Percentiles rank a stretch among this genome's conserved stretches.
Conservation (phyloP, 1,284 basidiomycete genomes). For the Ganoderma lingzhi region DNA sequence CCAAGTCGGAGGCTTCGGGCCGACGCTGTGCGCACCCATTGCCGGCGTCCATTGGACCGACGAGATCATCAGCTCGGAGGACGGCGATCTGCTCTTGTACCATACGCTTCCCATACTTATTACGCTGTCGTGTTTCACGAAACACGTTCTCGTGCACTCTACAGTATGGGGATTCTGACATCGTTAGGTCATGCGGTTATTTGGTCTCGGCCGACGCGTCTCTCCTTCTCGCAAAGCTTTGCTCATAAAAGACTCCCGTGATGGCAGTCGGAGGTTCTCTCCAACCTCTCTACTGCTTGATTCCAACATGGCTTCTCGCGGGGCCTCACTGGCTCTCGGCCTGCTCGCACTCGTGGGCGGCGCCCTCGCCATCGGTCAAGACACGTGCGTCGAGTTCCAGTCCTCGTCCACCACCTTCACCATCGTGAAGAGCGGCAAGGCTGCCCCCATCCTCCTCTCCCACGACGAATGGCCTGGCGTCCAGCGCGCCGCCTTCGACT, state of each 20-base stretch:
- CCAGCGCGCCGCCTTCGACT: slow-evolving; percentile 66
- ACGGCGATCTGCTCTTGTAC: too few species aligned
- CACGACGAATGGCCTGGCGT: slow-evolving; percentile 71
- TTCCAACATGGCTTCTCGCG: slow-evolving; percentile 4
- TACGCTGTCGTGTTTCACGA: too few species aligned
- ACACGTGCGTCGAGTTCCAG: slow-evolving; percentile 43
- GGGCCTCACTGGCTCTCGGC: slow-evolving; percentile 13
- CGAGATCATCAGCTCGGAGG: too few species aligned
- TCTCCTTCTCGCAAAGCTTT: not conserved
- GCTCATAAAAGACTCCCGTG: not conserved
- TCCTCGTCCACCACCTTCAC: slow-evolving; percentile 45
- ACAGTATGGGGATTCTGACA: too few species aligned
- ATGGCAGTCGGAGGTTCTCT: not conserved
- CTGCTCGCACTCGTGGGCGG: slow-evolving; percentile 11
- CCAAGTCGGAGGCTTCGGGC: too few species aligned
- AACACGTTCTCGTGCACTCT: too few species aligned
- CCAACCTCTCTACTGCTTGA: not conserved
- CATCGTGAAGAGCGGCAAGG: slow-evolving; percentile 53
- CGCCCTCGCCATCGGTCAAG: slow-evolving; percentile 45
- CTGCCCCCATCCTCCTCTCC: slow-evolving; percentile 59
- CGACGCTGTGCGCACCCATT: too few species aligned
- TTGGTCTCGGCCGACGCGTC: not conserved
- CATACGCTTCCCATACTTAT: too few species aligned
- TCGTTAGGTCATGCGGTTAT: too few species aligned
- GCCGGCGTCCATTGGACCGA: too few species aligned